Base-by-base conservation (phyloP, 164 flowering plant species). In the Nymphaea colorata region DNA sequence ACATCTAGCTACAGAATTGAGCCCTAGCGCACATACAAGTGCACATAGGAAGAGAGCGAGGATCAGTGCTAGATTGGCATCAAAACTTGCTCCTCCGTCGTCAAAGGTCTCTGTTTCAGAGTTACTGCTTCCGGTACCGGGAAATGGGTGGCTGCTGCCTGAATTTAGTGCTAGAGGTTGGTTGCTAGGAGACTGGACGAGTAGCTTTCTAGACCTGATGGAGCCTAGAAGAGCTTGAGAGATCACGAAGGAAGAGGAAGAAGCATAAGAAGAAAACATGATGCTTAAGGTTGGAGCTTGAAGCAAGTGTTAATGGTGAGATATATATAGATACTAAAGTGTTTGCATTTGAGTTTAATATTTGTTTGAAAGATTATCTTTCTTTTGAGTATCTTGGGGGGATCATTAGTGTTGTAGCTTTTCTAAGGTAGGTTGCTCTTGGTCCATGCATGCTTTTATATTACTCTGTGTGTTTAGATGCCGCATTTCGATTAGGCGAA, bases 1-100 rank as follows among this genome's bases (percentile, higher is more conserved):
- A 70, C 96, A 89, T 3, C 91, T 80, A 0, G 83, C 74, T 0
- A 86, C 82, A 0, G 88, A 83, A 72, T 87, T 89, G 51, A 87
- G 68, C 16, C 93, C 92, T 2, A 89, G 82, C 0, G 85, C 96
- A 51, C 84, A 75, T 7, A 87, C 77, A 17, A 89, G 72, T 15
- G 93, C 87, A 59, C 85, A 89, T 4, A 89, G 64, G 64, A 89
- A 59, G 2, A 89, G 89, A 1, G 87, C 93, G 11, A 89, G 66
- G 64, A 86, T 87, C 96, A 92, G 80, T 0, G 87, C 89, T 10
- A 89, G 82, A 67, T 92, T 89, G 3, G 87, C 82, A 68, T 95
- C 96, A 47, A 90, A 51, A 51, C 57, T 51, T 51, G 12, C 10
- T 51, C 57, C 57, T 51, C 36, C 36, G 1, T 25, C 36, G 36